A percentile compares a stretch with the other conserved stretches of the same genome.
These are phyloP conservation scores for Talaromyces sp. DNA, from an alignment of 2,329 filamentous ascomycete genomes.

Conservation along the genomic window DNA sequence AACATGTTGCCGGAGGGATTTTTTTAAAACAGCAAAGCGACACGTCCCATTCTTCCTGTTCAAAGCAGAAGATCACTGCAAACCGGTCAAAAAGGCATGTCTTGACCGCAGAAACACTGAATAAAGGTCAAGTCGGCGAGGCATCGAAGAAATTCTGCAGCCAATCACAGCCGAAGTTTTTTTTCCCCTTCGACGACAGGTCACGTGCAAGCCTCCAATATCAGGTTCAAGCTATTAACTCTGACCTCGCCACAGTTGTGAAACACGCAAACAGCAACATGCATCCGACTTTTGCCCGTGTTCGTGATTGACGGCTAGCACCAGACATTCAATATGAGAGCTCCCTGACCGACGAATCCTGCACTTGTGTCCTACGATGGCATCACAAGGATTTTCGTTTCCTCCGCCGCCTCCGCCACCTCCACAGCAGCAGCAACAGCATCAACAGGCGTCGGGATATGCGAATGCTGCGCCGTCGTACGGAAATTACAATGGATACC, in stretches of 20 bases:
- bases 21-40: neutral
- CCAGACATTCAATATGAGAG: neutral
- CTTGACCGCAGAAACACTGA: neutral
- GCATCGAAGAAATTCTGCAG: neutral
- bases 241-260: too few species aligned
- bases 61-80: neutral
- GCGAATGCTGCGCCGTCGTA: slow-evolving; percentile 18
- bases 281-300: too few species aligned
- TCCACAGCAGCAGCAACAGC: slow-evolving; percentile 18
- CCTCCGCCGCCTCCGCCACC: slow-evolving; percentile 42
- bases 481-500: slow-evolving; percentile 18
- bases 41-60: neutral
- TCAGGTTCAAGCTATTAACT: neutral
- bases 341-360: neutral
- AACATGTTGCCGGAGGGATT: slow-evolving; percentile 35
- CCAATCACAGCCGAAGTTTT: neutral
- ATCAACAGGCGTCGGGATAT: slow-evolving; percentile 14
- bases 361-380: slow-evolving; percentile 24
- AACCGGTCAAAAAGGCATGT: neutral
- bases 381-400: slow-evolving; percentile 40
- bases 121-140: too few species aligned
- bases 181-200: neutral
- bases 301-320: neutral
- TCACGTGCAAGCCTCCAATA: neutral
- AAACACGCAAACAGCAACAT: too few species aligned